Conservation (phyloP, 768 basidiomycete species). For the Lentinus tigrinus region DNA sequence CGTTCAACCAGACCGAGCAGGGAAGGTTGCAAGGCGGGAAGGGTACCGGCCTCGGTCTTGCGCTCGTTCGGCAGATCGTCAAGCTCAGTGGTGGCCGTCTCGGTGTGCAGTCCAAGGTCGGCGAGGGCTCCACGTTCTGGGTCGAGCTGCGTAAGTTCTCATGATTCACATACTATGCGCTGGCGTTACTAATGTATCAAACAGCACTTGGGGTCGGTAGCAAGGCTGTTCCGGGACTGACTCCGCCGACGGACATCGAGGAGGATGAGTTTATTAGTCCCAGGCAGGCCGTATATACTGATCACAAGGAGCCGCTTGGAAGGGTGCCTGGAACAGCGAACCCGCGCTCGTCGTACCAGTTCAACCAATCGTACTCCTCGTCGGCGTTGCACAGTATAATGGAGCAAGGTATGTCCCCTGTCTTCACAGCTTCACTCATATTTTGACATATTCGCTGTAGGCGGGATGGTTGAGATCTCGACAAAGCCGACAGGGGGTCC, state of each 20-base stretch:
- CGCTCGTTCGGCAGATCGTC: slow-evolving; percentile 53
- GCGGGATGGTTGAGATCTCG: slow-evolving; percentile 57
- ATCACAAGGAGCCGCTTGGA: background rate
- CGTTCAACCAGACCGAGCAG: slow-evolving; percentile 78
- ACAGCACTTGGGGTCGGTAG: slow-evolving; percentile 68
- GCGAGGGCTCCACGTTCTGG: slow-evolving; percentile 86
- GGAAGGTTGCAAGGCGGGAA: slow-evolving; percentile 68
- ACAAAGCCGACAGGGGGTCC: slow-evolving; percentile 38
- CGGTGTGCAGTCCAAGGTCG: slow-evolving; percentile 41
- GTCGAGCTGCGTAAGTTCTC: slow-evolving; percentile 78
- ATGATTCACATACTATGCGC: slow-evolving; percentile 22
- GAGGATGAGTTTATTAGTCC: slow-evolving; percentile 5
- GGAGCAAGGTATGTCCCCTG: slow-evolving; percentile 52
- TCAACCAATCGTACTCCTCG: slow-evolving; percentile 29
- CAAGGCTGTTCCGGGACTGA: slow-evolving; percentile 38
- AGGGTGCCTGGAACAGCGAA: background rate
- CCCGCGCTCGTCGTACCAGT: background rate
- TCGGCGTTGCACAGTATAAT: slow-evolving; percentile 63
- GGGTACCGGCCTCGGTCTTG: slow-evolving; percentile 53
- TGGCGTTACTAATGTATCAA: background rate
- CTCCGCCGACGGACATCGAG: slow-evolving; percentile 8
- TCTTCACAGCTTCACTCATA: background rate
- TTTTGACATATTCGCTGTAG: slow-evolving; percentile 29
- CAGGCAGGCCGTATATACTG: slow-evolving; percentile 11
- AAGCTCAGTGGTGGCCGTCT: slow-evolving; percentile 49